Evolutionary conservation across 106 monocot genomes (phyloP).

Genomic region (Dioscorea zingiberensis): DNA sequence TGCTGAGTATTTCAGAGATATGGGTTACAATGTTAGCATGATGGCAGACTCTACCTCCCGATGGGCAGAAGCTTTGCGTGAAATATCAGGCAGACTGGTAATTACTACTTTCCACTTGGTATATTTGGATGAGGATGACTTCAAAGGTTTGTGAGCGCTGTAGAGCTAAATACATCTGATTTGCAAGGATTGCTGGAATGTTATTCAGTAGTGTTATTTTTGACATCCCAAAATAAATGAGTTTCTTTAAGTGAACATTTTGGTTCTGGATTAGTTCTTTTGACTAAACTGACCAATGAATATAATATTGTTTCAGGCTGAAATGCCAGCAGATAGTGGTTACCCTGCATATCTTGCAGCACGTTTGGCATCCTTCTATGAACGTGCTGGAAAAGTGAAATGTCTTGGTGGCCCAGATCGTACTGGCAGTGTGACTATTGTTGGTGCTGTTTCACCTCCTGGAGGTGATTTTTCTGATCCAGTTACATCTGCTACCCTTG

Average conservation of each 20-base stretch:
- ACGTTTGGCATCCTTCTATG: slow-evolving; percentile 98
- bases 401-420: slow-evolving; percentile 84
- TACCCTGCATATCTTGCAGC: slow-evolving; percentile 97
- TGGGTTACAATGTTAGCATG: slow-evolving; percentile 99
- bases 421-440: slow-evolving; percentile 96
- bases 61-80: slow-evolving; percentile 99
- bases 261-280: no score
- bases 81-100: slow-evolving; percentile 99
- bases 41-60: slow-evolving; percentile 99
- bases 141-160: no score
- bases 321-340: slow-evolving; percentile 99
- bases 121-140: no score
- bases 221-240: no score
- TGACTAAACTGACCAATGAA: no score
- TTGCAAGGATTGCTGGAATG: no score
- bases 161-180: no score
- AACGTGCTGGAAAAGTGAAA: slow-evolving; percentile 99
- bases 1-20: slow-evolving; percentile 98
- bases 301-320: slow-evolving; percentile 45
- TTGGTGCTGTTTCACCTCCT: slow-evolving; percentile 99
- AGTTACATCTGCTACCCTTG: slow-evolving; percentile 94
- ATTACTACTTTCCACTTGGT: background rate
- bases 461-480: slow-evolving; percentile 99
- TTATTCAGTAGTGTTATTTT: no score
- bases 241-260: no score